Base-by-base conservation (phyloP, 306 rosid species). In the Gleditsia sinensis region DNA sequence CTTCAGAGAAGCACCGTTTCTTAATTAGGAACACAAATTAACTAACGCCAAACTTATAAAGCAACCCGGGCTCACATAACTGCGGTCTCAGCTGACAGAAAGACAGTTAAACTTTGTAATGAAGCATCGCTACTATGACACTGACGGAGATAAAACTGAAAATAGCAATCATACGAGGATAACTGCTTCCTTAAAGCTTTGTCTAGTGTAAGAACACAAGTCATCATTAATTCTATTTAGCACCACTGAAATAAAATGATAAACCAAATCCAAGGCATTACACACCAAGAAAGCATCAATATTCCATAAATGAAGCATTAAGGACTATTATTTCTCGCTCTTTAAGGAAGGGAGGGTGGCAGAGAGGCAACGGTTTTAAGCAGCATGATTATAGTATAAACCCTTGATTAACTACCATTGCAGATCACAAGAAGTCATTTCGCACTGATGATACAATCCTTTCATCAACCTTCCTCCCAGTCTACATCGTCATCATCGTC, bases 401-500 rank as follows among this genome's bases (percentile, higher is more conserved):
- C 34, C 54, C 69, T 11, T 1, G 0, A 10, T 19, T 46, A 0
- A 16, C 17, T 11, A 32, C 27, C 23, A 55, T 17, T 11, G 62
- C 64, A 23, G 39, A 54, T 43, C 25, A 53, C 57, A 58, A 23
- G 0, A 34, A 21, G 60, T 42, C 16, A 25, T 21, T 28, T 24
- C 19, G 43, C 27, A 24, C 30, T 30, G 10, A 19, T 9, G 9
- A 49, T 23, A 33, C 13, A 37, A 48, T 27, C 5, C 39, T 24
- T 12, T 30, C 78, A 74, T 76, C 60, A 89, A 50, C 91, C 88
- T 79, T 89, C 94, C 88, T 89, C 94, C 94, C 94, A 87, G 72
- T 89, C 91, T 54, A 89, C 76, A 49, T 86, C 87, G 28, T 64
- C 70, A 0, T 64, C 70, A 65, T 61, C 94, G 0, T 84, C 91